These are phyloP conservation scores for Podospora fimiseda DNA, from an alignment of 495 filamentous ascomycete genomes.

Conservation along the genomic window DNA sequence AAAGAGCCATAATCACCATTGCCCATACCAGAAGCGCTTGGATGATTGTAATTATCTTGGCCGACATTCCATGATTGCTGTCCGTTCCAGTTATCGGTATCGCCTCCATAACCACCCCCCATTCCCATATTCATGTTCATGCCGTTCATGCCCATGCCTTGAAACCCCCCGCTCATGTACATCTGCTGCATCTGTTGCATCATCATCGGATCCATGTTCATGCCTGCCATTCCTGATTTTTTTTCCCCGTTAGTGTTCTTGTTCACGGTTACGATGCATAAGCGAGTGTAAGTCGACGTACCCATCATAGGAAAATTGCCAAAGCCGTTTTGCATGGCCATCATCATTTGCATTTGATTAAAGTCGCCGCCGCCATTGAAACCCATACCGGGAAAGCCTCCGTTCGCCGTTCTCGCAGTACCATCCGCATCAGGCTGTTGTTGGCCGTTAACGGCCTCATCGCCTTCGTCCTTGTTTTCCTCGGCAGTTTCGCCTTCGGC, in stretches of 20 bases:
- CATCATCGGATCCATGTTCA: constrained; percentile 84
- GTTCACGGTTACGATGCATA: no score
- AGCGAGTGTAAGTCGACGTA: constrained; percentile 46
- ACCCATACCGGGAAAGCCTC: constrained; percentile 57
- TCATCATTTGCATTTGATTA: constrained; percentile 66
- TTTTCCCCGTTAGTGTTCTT: no score
- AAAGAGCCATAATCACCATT: constrained; percentile 74
- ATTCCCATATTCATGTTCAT: constrained; percentile 87
- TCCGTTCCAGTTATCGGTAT: constrained; percentile 57
- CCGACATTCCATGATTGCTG: constrained; percentile 73
- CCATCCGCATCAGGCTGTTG: constrained; percentile 27
- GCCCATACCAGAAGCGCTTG: constrained; percentile 71
- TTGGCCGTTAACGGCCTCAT: constrained; percentile 25
- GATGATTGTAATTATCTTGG: constrained; percentile 60
- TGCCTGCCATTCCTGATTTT: constrained; percentile 63
- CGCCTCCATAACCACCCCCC: constrained; percentile 60
- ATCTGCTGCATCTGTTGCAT: constrained; percentile 91
- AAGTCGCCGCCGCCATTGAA: constrained; percentile 53
- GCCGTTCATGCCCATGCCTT: constrained; percentile 85
- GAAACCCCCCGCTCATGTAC: constrained; percentile 72
- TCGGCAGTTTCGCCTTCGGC: constrained; percentile 21
- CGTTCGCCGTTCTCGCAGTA: constrained; percentile 41
- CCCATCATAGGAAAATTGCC: constrained; percentile 76
- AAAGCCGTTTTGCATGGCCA: constrained; percentile 64
- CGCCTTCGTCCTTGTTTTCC: constrained; percentile 23